Evolutionary conservation across 305 asterid genomes (phyloP).

Genomic region (Rubia balearica): DNA sequence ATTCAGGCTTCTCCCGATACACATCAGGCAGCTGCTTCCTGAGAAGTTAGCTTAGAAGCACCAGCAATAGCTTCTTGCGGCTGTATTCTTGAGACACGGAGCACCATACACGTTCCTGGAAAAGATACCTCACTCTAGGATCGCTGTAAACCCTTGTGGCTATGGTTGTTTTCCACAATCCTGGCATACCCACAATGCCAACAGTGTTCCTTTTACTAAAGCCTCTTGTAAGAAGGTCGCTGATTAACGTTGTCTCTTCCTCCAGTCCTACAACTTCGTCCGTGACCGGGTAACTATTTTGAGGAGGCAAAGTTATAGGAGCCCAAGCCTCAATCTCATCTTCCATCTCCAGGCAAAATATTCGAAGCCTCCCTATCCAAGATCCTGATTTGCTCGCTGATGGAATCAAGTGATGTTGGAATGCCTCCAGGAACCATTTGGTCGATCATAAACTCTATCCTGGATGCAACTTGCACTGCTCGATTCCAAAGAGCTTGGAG

Average conservation of each 20-base stretch:
- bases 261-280: not conserved
- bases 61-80: not conserved
- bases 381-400: not conserved
- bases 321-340: not conserved
- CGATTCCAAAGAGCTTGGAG: not conserved
- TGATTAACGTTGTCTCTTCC: not conserved
- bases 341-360: not conserved
- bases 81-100: not conserved
- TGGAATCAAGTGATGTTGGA: not conserved
- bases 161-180: not conserved
- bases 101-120: not conserved
- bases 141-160: not conserved
- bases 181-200: slow-evolving; percentile 5
- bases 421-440: not conserved
- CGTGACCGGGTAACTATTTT: not conserved
- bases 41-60: not conserved
- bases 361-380: not conserved
- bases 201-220: not conserved
- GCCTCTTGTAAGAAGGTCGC: not conserved
- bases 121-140: not conserved
- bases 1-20: not conserved
- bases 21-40: not conserved
- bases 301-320: not conserved
- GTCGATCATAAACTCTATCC: not conserved
- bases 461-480: not conserved